These are phyloP conservation scores for Hypoxylon cercidicola DNA, from an alignment of 495 filamentous ascomycete species.

Conservation along the genomic window DNA sequence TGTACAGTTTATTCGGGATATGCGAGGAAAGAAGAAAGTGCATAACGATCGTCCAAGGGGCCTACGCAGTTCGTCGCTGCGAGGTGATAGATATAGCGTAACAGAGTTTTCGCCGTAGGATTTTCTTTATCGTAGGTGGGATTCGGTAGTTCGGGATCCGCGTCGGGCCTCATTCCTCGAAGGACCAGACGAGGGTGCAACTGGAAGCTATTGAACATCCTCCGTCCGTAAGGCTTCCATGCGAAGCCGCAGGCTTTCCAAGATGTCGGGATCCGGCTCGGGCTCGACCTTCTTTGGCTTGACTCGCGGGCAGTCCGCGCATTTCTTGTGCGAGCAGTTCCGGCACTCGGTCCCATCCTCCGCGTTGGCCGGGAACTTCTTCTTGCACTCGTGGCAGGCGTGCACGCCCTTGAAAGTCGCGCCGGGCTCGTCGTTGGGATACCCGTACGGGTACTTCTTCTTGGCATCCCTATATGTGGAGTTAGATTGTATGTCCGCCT, in stretches of 20 bases:
- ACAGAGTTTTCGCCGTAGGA: too few species aligned
- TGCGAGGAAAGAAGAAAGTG: slow-evolving; percentile 3
- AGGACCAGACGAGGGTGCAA: not conserved
- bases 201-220: slow-evolving; percentile 9
- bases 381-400: slow-evolving; percentile 72
- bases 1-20: slow-evolving; percentile 27
- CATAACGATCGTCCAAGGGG: not conserved
- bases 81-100: not conserved
- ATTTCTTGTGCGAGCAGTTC: slow-evolving; percentile 70
- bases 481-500: slow-evolving; percentile 11
- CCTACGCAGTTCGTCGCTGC: not conserved
- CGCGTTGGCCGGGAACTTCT: slow-evolving; percentile 59
- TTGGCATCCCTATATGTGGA: slow-evolving; percentile 69
- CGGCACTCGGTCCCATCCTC: slow-evolving; percentile 60
- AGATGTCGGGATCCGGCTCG: slow-evolving; percentile 71
- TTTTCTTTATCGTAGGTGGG: slow-evolving; percentile 3
- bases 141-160: slow-evolving; percentile 5
- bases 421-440: slow-evolving; percentile 73
- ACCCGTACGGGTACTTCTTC: slow-evolving; percentile 79
- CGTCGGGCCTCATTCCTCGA: not conserved
- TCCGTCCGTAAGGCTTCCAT: slow-evolving; percentile 37
- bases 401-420: slow-evolving; percentile 61
- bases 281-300: slow-evolving; percentile 69
- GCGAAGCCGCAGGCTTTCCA: slow-evolving; percentile 60
- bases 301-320: slow-evolving; percentile 56